Evolutionary conservation across 1,284 basidiomycete species (phyloP).

Genomic region (Lentinus polychrous): DNA sequence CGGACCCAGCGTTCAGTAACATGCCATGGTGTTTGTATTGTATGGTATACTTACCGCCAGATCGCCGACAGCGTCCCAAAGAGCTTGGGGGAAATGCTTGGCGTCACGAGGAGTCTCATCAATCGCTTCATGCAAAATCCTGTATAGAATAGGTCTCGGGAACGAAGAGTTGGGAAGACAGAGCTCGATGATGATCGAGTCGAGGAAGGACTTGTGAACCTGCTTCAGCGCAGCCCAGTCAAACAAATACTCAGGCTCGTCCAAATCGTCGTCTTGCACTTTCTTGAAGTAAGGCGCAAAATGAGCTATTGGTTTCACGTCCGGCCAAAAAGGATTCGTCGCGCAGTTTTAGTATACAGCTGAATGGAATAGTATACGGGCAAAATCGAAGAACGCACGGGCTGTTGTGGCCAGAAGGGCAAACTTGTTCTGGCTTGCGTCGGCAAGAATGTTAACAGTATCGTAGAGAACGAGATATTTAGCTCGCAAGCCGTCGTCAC

Average conservation of each 20-base stretch:
- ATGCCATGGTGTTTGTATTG: not conserved
- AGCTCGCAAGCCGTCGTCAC: conserved; percentile 40
- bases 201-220: conserved; percentile 66
- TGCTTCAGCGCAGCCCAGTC: conserved; percentile 52
- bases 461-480: conserved; percentile 61
- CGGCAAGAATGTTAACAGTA: conserved; percentile 49
- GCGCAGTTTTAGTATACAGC: no score
- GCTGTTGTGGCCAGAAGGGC: conserved; percentile 58
- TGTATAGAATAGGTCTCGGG: conserved; percentile 55
- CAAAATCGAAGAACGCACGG: conserved; percentile 35
- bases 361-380: not conserved
- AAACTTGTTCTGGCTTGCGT: conserved; percentile 54
- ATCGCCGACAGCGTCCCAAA: conserved; percentile 75
- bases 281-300: conserved; percentile 62
- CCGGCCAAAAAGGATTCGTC: conserved; percentile 3
- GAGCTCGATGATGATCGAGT: conserved; percentile 73
- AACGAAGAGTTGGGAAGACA: conserved; percentile 63
- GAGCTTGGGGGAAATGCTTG: conserved; percentile 57
- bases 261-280: conserved; percentile 28
- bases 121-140: conserved; percentile 60
- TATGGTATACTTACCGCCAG: conserved; percentile 49
- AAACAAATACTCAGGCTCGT: conserved; percentile 46
- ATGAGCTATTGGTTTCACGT: conserved; percentile 46
- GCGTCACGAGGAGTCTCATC: conserved; percentile 64
- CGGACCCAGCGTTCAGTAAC: not conserved